phyloP scores from a whole-genome alignment of 805 yeast species.

The Yarrowia sp. region DNA sequence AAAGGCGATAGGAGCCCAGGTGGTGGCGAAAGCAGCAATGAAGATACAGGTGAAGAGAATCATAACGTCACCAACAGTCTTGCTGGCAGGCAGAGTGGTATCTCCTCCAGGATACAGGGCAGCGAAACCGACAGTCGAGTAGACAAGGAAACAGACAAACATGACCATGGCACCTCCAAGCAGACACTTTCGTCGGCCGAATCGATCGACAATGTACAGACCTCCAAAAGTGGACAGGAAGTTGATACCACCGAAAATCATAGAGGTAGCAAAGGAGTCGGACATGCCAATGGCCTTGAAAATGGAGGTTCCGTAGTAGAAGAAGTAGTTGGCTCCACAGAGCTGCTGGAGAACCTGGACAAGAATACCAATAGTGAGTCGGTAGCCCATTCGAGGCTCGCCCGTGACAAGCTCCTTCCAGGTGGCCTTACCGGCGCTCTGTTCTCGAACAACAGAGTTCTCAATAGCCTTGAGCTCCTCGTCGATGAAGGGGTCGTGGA shows the following conservation, averaged over 20 bases:
- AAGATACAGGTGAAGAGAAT: slow-evolving; percentile 61
- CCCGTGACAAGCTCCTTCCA: slow-evolving; percentile 57
- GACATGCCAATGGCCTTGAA: slow-evolving; percentile 55
- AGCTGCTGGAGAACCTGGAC: slow-evolving; percentile 62
- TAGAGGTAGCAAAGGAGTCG: slow-evolving; percentile 62
- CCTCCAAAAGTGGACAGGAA: slow-evolving; percentile 60
- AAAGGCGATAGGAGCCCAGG: slow-evolving; percentile 74
- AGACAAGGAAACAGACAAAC: slow-evolving; percentile 61
- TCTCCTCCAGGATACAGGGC: slow-evolving; percentile 51
- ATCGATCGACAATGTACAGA: slow-evolving; percentile 57
- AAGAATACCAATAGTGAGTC: slow-evolving; percentile 19
- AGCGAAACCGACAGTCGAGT: slow-evolving; percentile 56
- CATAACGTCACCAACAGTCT: slow-evolving; percentile 60
- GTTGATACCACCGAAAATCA: slow-evolving; percentile 62
- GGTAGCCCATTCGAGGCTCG: slow-evolving; percentile 49
- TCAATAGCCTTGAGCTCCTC: slow-evolving; percentile 52
- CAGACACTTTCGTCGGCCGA: slow-evolving; percentile 59
- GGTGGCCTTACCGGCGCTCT: slow-evolving; percentile 56
- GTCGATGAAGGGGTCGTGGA: slow-evolving; percentile 49
- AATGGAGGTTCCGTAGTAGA: slow-evolving; percentile 69
- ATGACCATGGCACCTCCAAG: slow-evolving; percentile 58
- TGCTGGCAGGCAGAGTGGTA: slow-evolving; percentile 46
- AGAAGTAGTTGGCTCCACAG: slow-evolving; percentile 71
- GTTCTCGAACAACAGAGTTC: slow-evolving; percentile 50
- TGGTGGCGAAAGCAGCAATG: slow-evolving; percentile 60